Conservation (phyloP, 2,329 filamentous ascomycete species). For the Aspergillus pseudonomiae region DNA sequence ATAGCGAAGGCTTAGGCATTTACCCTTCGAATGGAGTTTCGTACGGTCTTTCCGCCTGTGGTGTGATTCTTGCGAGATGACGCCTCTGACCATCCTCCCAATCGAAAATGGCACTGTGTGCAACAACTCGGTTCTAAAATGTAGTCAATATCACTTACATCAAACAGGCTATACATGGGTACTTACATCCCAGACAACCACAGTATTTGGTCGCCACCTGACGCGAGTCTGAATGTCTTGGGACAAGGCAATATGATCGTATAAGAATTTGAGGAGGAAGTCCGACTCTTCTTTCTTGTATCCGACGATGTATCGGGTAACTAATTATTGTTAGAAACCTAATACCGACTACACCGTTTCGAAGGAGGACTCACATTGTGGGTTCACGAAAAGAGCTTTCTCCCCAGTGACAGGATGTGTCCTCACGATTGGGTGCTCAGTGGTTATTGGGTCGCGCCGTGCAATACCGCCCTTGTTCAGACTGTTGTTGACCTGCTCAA, state of each 20-base stretch:
- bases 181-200: slow-evolving; percentile 77
- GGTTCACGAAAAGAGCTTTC: slow-evolving; percentile 82
- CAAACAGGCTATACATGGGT: background rate
- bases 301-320: slow-evolving; percentile 79
- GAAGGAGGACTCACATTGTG: slow-evolving; percentile 65
- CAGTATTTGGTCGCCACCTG: slow-evolving; percentile 77
- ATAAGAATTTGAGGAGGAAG: slow-evolving; percentile 73
- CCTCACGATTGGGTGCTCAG: slow-evolving; percentile 75
- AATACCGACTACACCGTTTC: too few species aligned
- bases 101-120: slow-evolving; percentile 78
- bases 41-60: slow-evolving; percentile 76
- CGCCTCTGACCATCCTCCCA: slow-evolving; percentile 79
- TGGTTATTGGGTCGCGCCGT: slow-evolving; percentile 73
- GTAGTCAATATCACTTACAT: slow-evolving; percentile 14
- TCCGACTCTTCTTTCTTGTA: slow-evolving; percentile 88
- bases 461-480: slow-evolving; percentile 69
- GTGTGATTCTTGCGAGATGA: slow-evolving; percentile 80
- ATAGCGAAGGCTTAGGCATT: background rate
- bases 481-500: slow-evolving; percentile 76
- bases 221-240: slow-evolving; percentile 74
- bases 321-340: slow-evolving; percentile 42
- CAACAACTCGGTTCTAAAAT: slow-evolving; percentile 68
- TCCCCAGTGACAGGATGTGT: slow-evolving; percentile 83
- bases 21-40: slow-evolving; percentile 64
- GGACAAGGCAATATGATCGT: slow-evolving; percentile 71